Percentiles rank a stretch among this genome's conserved stretches.
phyloP scores from a whole-genome alignment of 2,329 filamentous ascomycete species.

The Neonectria hederae region DNA sequence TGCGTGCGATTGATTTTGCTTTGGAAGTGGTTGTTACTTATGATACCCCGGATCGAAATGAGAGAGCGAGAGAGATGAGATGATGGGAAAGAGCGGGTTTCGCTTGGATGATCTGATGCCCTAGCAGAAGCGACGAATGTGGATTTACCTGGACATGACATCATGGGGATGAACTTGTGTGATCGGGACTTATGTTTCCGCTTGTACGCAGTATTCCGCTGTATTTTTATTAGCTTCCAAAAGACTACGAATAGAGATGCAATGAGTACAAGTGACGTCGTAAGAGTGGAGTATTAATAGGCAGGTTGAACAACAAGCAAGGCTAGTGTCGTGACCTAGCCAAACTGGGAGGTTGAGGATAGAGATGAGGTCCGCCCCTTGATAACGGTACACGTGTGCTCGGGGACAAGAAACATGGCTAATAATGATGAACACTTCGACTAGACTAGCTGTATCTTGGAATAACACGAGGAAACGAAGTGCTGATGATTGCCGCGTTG shows the following conservation, averaged over 20 bases:
- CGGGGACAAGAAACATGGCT: not conserved
- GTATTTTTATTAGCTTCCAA: not conserved
- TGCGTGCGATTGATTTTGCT: slow-evolving; percentile 15
- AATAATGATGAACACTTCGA: not conserved
- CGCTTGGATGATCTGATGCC: not conserved
- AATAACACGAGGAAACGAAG: not conserved
- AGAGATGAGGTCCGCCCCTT: not conserved
- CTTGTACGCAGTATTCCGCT: not conserved
- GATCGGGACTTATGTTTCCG: not conserved
- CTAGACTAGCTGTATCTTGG: no score
- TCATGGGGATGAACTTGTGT: slow-evolving; percentile 1
- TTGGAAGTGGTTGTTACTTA: slow-evolving; percentile 28
- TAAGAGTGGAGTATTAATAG: not conserved
- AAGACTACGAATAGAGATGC: not conserved
- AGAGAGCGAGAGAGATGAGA: slow-evolving; percentile 25
- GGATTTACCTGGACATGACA: slow-evolving; percentile 9
- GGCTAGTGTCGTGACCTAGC: not conserved
- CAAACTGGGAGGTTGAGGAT: not conserved
- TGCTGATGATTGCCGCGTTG: not conserved
- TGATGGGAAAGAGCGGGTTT: not conserved
- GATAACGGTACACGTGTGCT: not conserved
- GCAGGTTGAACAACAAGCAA: not conserved
- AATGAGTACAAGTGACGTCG: slow-evolving; percentile 11
- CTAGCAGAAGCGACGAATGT: not conserved
- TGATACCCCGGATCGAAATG: slow-evolving; percentile 40